Conservation (phyloP, 352 stramenopile species). For the Phytophthora agathidicida region DNA sequence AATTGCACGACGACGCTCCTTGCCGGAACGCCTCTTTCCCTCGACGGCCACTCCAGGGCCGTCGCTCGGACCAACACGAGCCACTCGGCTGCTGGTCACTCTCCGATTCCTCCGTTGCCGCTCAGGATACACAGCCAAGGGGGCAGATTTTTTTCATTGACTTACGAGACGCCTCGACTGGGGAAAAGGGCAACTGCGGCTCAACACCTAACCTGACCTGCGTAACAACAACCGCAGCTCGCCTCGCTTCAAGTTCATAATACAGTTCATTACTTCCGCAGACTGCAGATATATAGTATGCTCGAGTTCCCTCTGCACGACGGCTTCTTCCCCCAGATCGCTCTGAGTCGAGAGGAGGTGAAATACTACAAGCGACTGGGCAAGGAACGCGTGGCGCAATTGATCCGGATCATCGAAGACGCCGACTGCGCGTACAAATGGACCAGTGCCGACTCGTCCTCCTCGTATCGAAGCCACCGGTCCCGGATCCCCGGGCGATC, state of each 20-base stretch:
- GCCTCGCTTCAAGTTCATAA: constrained; percentile 16
- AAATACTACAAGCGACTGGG: constrained; percentile 78
- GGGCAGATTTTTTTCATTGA: too few species aligned
- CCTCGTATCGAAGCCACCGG: constrained; percentile 2
- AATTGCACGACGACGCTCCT: constrained; percentile 33
- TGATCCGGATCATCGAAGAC: constrained; percentile 82
- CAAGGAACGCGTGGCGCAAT: constrained; percentile 74
- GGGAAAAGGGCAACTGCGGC: constrained; percentile 15
- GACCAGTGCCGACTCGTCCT: constrained; percentile 30
- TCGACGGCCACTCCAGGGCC: constrained; percentile 12
- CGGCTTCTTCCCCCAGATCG: constrained; percentile 85
- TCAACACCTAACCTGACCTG: constrained; percentile 16
- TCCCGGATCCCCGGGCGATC: constrained; percentile 12
- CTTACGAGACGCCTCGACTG: background rate
- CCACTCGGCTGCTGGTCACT: constrained; percentile 21
- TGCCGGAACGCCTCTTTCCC: constrained; percentile 24
- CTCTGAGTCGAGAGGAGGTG: constrained; percentile 70
- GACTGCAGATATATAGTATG: constrained; percentile 28
- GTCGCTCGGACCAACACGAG: constrained; percentile 10
- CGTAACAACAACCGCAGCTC: constrained; percentile 1
- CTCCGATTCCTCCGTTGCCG: constrained; percentile 18
- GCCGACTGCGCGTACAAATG: constrained; percentile 82
- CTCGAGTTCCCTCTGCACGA: constrained; percentile 79
- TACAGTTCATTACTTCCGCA: too few species aligned
- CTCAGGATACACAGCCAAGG: constrained; percentile 14